These are phyloP conservation scores for Cryptococcus sp. DNA, from an alignment of 1,284 basidiomycete genomes.

Conservation along the genomic window DNA sequence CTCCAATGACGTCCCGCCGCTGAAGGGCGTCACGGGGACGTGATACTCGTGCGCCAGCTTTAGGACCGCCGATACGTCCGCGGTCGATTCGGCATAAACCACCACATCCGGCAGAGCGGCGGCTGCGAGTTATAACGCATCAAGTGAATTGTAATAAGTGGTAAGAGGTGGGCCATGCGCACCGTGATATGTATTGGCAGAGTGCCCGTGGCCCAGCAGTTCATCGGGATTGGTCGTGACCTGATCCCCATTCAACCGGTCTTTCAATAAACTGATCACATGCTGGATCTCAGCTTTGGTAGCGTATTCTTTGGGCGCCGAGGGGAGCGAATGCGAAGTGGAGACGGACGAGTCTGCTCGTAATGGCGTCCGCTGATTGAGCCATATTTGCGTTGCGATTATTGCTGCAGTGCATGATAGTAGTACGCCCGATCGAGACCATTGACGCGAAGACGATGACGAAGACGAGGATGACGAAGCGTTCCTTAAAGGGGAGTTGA, in stretches of 20 bases:
- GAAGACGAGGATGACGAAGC: not conserved
- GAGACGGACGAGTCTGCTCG: conserved; percentile 2
- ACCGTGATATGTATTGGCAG: conserved; percentile 32
- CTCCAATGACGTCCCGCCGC: conserved; percentile 43
- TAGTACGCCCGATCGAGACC: not conserved
- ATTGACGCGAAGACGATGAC: conserved; percentile 1
- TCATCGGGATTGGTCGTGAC: conserved; percentile 25
- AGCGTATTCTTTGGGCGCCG: conserved; percentile 14
- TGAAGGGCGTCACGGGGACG: conserved; percentile 43
- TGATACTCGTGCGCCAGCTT: conserved; percentile 34
- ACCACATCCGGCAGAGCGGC: conserved; percentile 30
- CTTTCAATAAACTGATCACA: conserved; percentile 17
- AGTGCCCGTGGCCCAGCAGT: conserved; percentile 22
- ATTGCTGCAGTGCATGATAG: conserved; percentile 4
- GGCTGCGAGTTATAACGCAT: conserved; percentile 6
- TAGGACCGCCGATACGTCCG: conserved; percentile 41
- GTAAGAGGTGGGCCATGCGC: not conserved
- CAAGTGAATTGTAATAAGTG: not conserved
- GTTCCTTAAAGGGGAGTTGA: not conserved
- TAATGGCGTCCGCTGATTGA: not conserved
- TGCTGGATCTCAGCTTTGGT: conserved; percentile 8
- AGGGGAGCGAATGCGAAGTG: not conserved
- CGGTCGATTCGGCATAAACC: conserved; percentile 35
- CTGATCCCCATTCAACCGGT: conserved; percentile 19
- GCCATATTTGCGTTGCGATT: conserved; percentile 5